Evolutionary conservation across 495 filamentous ascomycete species (phyloP).

Genomic region (Hyaloscypha hepaticicola): DNA sequence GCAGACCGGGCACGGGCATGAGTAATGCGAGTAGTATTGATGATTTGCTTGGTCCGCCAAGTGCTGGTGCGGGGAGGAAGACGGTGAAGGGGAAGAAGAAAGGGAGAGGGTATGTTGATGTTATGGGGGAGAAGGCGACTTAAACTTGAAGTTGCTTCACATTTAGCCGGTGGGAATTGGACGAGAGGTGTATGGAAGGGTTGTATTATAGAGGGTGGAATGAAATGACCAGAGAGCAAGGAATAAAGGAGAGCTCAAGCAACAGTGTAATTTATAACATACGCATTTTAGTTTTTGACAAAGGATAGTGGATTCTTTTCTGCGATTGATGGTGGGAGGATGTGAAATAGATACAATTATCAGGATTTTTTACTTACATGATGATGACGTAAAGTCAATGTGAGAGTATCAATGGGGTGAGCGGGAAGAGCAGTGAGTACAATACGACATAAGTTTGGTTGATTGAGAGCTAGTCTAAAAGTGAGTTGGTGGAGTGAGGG

Average conservation of each 20-base stretch:
- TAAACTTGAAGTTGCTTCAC: not conserved
- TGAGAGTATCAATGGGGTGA: no score
- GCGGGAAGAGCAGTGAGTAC: no score
- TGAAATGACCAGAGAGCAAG: not conserved
- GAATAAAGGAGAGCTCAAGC: not conserved
- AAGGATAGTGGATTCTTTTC: not conserved
- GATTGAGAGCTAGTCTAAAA: no score
- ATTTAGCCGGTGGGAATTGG: not conserved
- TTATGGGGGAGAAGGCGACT: slow-evolving; percentile 56
- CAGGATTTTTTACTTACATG: not conserved
- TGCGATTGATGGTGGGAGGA: not conserved
- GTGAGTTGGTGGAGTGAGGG: no score
- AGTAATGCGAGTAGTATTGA: slow-evolving; percentile 83
- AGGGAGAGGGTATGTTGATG: slow-evolving; percentile 83
- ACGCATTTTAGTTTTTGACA: not conserved
- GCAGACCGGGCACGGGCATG: slow-evolving; percentile 63
- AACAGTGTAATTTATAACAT: slow-evolving; percentile 7
- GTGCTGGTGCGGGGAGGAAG: slow-evolving; percentile 51
- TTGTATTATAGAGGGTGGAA: slow-evolving; percentile 7
- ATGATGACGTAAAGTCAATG: no score
- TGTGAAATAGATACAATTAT: not conserved
- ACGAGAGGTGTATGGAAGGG: not conserved
- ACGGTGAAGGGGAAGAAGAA: slow-evolving; percentile 74
- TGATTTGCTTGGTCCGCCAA: slow-evolving; percentile 72
- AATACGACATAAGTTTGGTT: no score